Evolutionary conservation across 352 stramenopile species (phyloP).

Genomic region (Phytopythium helicoides): DNA sequence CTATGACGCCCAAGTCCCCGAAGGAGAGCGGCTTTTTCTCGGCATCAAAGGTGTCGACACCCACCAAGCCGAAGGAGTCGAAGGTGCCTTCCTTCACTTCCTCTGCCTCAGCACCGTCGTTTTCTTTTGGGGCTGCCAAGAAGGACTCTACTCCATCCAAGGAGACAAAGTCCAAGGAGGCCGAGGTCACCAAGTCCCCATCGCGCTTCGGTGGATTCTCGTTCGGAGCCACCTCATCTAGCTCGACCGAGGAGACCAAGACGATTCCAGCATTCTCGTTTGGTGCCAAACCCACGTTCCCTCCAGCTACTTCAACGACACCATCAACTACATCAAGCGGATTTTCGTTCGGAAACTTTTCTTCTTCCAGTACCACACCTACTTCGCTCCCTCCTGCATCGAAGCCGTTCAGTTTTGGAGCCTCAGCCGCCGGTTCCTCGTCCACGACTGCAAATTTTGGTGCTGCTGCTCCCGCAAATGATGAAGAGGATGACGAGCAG

Average conservation of each 20-base stretch:
- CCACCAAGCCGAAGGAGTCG: constrained; percentile 4
- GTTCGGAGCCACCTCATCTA: constrained; percentile 29
- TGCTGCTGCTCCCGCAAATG: constrained; percentile 7
- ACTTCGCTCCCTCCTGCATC: constrained; percentile 12
- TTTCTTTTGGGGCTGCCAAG: constrained; percentile 7
- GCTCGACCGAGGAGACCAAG: constrained; percentile 19
- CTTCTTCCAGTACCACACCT: constrained; percentile 9
- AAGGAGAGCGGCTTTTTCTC: constrained; percentile 1
- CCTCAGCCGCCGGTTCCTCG: constrained; percentile 12
- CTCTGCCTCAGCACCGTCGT: background rate
- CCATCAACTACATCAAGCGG: constrained; percentile 13
- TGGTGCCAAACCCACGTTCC: constrained; percentile 14
- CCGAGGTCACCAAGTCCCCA: constrained; percentile 16
- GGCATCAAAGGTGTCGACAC: constrained; percentile 11
- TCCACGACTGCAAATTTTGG: too few species aligned
- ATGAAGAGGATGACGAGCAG: constrained; percentile 77
- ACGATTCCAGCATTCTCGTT: constrained; percentile 49
- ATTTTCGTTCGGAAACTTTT: constrained; percentile 44
- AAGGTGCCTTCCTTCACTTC: constrained; percentile 2
- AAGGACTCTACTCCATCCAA: constrained; percentile 5
- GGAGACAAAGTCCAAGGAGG: constrained; percentile 7
- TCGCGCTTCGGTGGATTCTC: constrained; percentile 36
- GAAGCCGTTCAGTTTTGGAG: constrained; percentile 38
- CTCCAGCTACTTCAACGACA: constrained; percentile 10
- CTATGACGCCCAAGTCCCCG: background rate